A percentile compares a stretch with the other conserved stretches of the same genome.
Conservation (phyloP, 306 rosid genomes). For the Acacia crassicarpa region DNA sequence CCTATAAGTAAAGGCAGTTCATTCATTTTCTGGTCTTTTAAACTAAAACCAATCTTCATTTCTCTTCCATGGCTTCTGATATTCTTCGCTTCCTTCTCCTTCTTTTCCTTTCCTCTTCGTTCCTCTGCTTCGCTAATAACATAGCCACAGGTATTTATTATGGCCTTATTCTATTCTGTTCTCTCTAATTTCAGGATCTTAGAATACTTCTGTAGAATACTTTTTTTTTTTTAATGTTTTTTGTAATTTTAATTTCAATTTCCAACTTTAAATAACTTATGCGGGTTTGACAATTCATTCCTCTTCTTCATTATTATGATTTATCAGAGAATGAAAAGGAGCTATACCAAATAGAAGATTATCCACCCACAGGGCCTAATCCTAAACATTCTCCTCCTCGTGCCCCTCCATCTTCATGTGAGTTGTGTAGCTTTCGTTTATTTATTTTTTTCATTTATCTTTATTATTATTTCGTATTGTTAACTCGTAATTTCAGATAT, state of each 20-base stretch:
- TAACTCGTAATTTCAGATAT: too few relatives aligned
- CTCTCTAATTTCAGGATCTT: neutral
- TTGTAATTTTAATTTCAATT: neutral
- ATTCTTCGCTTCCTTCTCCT: slow-evolving; percentile 12
- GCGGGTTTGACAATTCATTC: neutral
- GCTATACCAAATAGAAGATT: neutral
- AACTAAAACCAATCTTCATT: neutral
- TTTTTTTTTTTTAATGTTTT: too few relatives aligned
- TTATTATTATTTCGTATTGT: neutral
- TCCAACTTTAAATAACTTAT: neutral
- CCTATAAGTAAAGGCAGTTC: neutral
- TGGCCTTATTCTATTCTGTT: too few relatives aligned
- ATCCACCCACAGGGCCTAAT: neutral
- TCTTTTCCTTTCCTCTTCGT: slow-evolving; percentile 15
- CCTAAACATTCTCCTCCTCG: slow-evolving; percentile 12
- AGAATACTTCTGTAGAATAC: too few relatives aligned
- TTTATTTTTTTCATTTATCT: too few relatives aligned
- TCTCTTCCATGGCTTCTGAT: neutral
- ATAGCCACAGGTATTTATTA: neutral
- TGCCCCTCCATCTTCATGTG: neutral
- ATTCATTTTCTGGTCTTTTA: neutral
- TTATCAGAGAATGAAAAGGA: slow-evolving; percentile 1
- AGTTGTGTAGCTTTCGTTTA: neutral
- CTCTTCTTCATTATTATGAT: neutral
- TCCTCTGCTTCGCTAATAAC: neutral